A percentile compares a stretch with the other conserved stretches of the same genome.
phyloP scores from a whole-genome alignment of 495 filamentous ascomycete genomes.

The Filosporella fistucella region DNA sequence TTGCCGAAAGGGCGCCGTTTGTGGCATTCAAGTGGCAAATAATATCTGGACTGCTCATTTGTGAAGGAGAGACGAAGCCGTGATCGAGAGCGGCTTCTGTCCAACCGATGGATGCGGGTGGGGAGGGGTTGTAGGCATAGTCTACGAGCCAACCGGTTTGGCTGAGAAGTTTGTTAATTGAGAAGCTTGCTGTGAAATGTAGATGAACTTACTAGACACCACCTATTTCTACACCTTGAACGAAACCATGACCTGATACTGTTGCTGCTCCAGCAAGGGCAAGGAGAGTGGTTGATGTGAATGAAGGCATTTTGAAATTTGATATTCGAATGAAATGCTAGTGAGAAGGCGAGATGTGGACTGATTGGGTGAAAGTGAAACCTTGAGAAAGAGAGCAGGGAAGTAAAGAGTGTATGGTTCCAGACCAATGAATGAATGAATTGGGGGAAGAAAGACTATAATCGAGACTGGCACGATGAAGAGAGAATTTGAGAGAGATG shows the following conservation, averaged over 20 bases:
- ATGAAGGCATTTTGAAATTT: constrained; percentile 6
- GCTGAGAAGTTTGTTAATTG: not conserved
- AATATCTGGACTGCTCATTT: constrained; percentile 37
- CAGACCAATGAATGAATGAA: too few relatives aligned
- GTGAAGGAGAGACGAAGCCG: constrained; percentile 50
- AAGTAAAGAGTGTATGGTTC: too few relatives aligned
- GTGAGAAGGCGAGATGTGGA: too few relatives aligned
- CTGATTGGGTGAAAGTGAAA: too few relatives aligned
- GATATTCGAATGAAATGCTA: too few relatives aligned
- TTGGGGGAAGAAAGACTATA: too few relatives aligned
- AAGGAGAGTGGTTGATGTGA: not conserved
- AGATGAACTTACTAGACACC: constrained; percentile 29
- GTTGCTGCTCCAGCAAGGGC: not conserved
- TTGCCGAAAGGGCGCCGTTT: constrained; percentile 32
- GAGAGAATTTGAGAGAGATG: too few relatives aligned
- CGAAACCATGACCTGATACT: constrained; percentile 59
- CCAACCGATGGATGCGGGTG: constrained; percentile 46
- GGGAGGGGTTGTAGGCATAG: constrained; percentile 12
- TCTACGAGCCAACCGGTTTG: constrained; percentile 3
- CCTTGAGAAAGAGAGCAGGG: too few relatives aligned
- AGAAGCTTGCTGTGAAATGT: not conserved
- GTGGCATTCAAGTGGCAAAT: constrained; percentile 43
- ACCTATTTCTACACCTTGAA: constrained; percentile 52
- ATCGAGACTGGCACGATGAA: too few relatives aligned
- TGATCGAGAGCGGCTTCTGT: constrained; percentile 18